Evolutionary conservation across 352 stramenopile genomes (phyloP).

Genomic region (Peronospora destructor): DNA sequence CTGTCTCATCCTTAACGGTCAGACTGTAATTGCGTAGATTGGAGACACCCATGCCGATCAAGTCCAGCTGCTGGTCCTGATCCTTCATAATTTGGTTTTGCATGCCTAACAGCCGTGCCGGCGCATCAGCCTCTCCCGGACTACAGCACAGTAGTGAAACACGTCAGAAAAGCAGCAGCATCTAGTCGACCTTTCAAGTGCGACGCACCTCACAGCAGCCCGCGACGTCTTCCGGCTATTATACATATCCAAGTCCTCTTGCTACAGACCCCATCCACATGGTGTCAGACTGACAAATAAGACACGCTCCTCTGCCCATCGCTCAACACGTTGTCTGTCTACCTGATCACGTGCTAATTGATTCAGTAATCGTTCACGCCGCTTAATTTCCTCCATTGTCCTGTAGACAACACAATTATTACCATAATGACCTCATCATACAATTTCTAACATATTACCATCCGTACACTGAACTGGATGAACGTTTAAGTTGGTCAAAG

Average conservation of each 20-base stretch:
- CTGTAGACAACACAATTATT: slow-evolving; percentile 17
- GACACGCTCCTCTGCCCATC: not conserved
- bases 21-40: slow-evolving; percentile 83
- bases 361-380: slow-evolving; percentile 52
- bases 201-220: slow-evolving; percentile 27
- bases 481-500: slow-evolving; percentile 71
- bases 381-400: slow-evolving; percentile 63
- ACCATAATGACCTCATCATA: not conserved
- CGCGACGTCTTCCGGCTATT: slow-evolving; percentile 49
- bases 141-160: slow-evolving; percentile 15
- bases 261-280: slow-evolving; percentile 23
- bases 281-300: not conserved
- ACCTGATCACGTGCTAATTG: slow-evolving; percentile 64
- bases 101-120: slow-evolving; percentile 60
- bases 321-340: not conserved
- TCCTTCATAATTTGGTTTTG: slow-evolving; percentile 90
- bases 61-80: slow-evolving; percentile 79
- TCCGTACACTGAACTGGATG: slow-evolving; percentile 44
- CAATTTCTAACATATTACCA: not conserved
- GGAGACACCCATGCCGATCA: slow-evolving; percentile 74
- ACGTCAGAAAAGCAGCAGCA: slow-evolving; percentile 2
- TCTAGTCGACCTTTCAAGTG: not conserved
- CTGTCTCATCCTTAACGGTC: slow-evolving; percentile 86
- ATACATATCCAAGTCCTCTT: slow-evolving; percentile 69
- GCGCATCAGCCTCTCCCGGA: slow-evolving; percentile 26